A percentile compares a stretch with the other conserved stretches of the same genome.
These are phyloP conservation scores for Coniosporium apollinis DNA, from an alignment of 495 filamentous ascomycete genomes.

Conservation along the genomic window DNA sequence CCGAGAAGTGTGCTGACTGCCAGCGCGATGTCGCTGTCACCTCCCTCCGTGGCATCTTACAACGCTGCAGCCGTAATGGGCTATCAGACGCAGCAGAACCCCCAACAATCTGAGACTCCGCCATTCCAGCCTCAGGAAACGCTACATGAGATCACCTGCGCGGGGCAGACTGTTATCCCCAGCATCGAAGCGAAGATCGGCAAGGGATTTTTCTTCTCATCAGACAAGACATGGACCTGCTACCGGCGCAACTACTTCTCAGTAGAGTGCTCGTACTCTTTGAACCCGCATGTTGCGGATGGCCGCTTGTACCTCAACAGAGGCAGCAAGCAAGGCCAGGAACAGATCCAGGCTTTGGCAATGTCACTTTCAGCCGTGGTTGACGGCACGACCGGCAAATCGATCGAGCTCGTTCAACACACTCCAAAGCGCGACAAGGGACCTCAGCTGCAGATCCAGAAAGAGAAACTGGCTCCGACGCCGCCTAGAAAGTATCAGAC, in stretches of 20 bases:
- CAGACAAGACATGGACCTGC: slow-evolving; percentile 85
- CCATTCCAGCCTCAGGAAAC: slow-evolving; percentile 30
- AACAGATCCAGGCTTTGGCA: slow-evolving; percentile 46
- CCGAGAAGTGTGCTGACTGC: slow-evolving; percentile 17
- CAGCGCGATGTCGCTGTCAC: slow-evolving; percentile 11
- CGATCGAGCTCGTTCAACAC: slow-evolving; percentile 80
- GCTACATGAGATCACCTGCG: slow-evolving; percentile 39
- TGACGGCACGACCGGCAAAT: slow-evolving; percentile 57
- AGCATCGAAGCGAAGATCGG: slow-evolving; percentile 77
- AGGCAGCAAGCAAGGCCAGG: slow-evolving; percentile 22
- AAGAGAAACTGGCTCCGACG: slow-evolving; percentile 50
- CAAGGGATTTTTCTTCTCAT: slow-evolving; percentile 78
- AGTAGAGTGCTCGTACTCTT: slow-evolving; percentile 62
- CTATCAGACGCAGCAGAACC: not conserved
- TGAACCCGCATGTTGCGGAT: slow-evolving; percentile 35
- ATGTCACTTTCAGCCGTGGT: slow-evolving; percentile 83
- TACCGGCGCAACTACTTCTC: slow-evolving; percentile 93
- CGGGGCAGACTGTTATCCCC: slow-evolving; percentile 44
- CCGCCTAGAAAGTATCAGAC: slow-evolving; percentile 27
- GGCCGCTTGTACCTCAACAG: slow-evolving; percentile 29
- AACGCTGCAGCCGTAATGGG: no score
- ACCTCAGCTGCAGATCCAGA: slow-evolving; percentile 60
- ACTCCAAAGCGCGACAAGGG: slow-evolving; percentile 93
- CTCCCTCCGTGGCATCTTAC: slow-evolving; percentile 4
- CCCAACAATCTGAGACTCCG: slow-evolving; percentile 9